Base-by-base conservation (phyloP, 2,329 filamentous ascomycete genomes). In the Amauroascus verrucosus region DNA sequence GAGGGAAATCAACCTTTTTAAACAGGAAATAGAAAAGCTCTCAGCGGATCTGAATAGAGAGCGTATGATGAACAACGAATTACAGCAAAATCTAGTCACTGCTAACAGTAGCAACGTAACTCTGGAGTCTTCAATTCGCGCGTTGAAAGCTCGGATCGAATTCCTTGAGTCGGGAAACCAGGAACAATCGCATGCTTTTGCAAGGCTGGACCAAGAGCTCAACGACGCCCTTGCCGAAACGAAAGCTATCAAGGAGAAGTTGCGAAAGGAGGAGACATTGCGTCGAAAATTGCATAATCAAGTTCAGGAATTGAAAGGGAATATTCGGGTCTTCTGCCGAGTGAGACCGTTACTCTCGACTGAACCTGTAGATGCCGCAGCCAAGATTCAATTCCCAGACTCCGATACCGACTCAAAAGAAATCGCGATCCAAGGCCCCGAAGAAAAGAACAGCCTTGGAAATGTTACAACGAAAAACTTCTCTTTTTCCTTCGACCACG, bases 311-410 rank as follows among this genome's bases (percentile, higher is more conserved):
- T 80, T 98, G 56, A 96, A 95, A 69, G 93, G 93, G 62, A 98
- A 98, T 65, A 98, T 98, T 63, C 85, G 93, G 18, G 93, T 98
- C 60, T 98, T 98, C 81, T 97, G 91, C 65, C 83, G 93, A 66
- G 91, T 97, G 26, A 84, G 94, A 38, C 93, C 93, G 1, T 75
- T 84, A 0, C 74, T 86, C 20, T 75, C 75, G 22, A 68, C 73
- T 0, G 83, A 86, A 54, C 62, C 66, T 6, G 70, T 70, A 7
- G 82, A 83, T 6, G 77, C 82, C 22, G 75, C 81, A 11, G 88
- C 91, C 2, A 79, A 81, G 48, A 86, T 97, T 58, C 76, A 79
- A 1, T 95, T 88, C 60, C 89, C 91, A 0, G 85, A 97, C 60
- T 67, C 74, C 33, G 80, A 86, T 14, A 87, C 88, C 56, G 93